Conservation (phyloP, 2,329 filamentous ascomycete species). For the Arachnopeziza araneosa region DNA sequence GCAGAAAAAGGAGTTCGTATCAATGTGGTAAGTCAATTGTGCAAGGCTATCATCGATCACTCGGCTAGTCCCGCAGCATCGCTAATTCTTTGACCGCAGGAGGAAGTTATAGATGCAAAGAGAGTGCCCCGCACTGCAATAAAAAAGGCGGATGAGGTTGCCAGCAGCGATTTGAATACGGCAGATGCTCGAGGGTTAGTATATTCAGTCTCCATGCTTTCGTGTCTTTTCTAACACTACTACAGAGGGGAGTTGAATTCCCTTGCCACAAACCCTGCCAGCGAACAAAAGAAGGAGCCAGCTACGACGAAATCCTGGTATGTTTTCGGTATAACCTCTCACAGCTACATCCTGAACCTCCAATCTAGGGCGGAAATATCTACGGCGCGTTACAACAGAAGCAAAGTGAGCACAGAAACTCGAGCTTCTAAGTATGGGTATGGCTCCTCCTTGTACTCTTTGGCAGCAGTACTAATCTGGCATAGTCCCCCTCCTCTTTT, state of each 20-base stretch:
- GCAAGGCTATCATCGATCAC: background rate
- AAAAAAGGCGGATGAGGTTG: background rate
- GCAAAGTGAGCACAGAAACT: background rate
- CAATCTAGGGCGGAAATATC: background rate
- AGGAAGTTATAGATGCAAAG: slow-evolving; percentile 3
- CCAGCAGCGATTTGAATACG: background rate
- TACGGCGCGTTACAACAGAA: background rate
- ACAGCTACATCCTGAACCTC: background rate
- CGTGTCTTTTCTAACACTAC: background rate
- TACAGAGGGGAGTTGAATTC: background rate
- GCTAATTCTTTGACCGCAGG: slow-evolving; percentile 4
- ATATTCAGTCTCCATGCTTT: background rate
- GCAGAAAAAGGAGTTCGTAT: background rate
- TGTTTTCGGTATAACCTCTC: background rate
- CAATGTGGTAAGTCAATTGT: background rate
- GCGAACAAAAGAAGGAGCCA: background rate
- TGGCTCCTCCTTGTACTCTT: background rate
- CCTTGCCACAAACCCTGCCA: background rate
- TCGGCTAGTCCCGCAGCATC: slow-evolving; percentile 1
- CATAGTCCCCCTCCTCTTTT: background rate
- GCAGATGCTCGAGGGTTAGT: background rate
- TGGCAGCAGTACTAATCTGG: background rate
- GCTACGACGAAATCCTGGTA: background rate
- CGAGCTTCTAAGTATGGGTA: background rate
- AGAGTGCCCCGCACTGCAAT: background rate